Base-by-base conservation (phyloP, 371 early-diverging fungal species). In the Syncephalis plumigaleata region DNA sequence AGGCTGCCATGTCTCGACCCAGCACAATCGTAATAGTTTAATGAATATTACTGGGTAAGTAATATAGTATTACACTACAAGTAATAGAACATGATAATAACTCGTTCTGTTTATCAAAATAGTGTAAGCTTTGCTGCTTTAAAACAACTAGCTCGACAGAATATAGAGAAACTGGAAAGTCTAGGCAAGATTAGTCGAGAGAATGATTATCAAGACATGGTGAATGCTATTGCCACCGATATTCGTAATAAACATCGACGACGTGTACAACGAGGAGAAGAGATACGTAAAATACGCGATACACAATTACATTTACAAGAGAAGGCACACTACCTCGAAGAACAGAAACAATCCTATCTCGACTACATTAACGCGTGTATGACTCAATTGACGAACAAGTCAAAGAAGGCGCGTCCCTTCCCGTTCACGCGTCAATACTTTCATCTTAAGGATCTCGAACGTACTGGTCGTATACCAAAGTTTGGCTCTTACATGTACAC, bases 401-500 rank as follows among this genome's bases (percentile, higher is more conserved):
- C 69, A 27, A 81, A 79, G 59, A 77, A 77, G 54, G 82, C 83
- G n/a, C 67, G 71, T 39, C 66, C 75, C 39, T 59, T 87, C 51
- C 87, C 84, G 13, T 92, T 95, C 65, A 83, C 89, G 2, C 71
- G 78, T 18, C 98, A 95, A 63, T 94, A 90, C 58, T 91, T 82
- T 70, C 93, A 95, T 59, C 60, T 90, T 53, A 71, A 78, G 23
- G 81, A 81, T 26, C 73, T 95, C 43, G 71, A 88, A 57, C 80
- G 83, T 44, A 53, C 75, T 17, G 95, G 93, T 9, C 72, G 71
- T 21, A 84, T 92, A 42, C 96, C 98, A 2, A 79, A 83, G 56
- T 98, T 92, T 62, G 99, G 99, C 2, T 91, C 92, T 31, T 97
- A 78, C 77, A 95, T 94, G 70, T 96, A 92, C 67, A 81, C 86